A percentile compares a stretch with the other conserved stretches of the same genome.
Evolutionary conservation across 768 basidiomycete genomes (phyloP).

Genomic region (Mycena vitilis): DNA sequence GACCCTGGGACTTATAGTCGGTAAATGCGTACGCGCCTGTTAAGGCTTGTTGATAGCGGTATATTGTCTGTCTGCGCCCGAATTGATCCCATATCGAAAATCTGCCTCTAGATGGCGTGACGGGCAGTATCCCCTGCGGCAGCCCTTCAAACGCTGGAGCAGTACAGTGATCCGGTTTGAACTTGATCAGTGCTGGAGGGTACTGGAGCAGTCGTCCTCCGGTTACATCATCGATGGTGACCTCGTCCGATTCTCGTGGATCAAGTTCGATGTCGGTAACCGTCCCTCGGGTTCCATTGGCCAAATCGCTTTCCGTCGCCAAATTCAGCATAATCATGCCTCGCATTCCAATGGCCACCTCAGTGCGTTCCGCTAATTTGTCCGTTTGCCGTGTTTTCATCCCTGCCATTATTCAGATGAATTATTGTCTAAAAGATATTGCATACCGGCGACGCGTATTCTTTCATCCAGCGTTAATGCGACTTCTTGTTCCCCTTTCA

Average conservation of each 20-base stretch:
- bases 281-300: constrained; percentile 51
- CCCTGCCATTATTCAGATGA: neutral
- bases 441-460: neutral
- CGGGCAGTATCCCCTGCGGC: constrained; percentile 39
- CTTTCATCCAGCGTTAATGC: neutral
- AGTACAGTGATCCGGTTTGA: constrained; percentile 41
- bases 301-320: constrained; percentile 46
- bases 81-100: constrained; percentile 13
- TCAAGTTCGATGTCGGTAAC: constrained; percentile 49
- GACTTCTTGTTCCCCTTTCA: neutral
- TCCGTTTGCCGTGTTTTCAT: constrained; percentile 30
- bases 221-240: constrained; percentile 15
- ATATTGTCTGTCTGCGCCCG: constrained; percentile 5
- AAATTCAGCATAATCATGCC: constrained; percentile 53
- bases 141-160: constrained; percentile 40
- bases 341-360: constrained; percentile 49
- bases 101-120: constrained; percentile 28
- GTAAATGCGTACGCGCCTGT: constrained; percentile 53
- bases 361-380: constrained; percentile 27
- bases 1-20: constrained; percentile 48
- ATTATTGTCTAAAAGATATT: too few species aligned
- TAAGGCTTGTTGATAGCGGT: constrained; percentile 44
- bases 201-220: constrained; percentile 39
- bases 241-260: constrained; percentile 38
- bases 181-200: constrained; percentile 45